Evolutionary conservation across 2,329 filamentous ascomycete species (phyloP).

Genomic region (Chaetomium sp.): DNA sequence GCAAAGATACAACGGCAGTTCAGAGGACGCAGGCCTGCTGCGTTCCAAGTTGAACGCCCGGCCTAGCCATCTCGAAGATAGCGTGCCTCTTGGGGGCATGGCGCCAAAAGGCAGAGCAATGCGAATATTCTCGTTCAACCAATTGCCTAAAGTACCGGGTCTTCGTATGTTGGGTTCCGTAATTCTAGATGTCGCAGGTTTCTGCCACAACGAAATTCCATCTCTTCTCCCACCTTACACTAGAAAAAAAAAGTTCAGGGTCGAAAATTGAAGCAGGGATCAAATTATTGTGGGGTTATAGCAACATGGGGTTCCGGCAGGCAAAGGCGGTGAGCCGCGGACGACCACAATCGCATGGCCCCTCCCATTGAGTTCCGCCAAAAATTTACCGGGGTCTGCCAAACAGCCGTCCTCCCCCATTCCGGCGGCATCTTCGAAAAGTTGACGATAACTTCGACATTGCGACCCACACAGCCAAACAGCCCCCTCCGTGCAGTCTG

Average conservation of each 20-base stretch:
- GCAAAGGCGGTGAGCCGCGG: conserved; percentile 18
- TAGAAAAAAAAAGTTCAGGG: not conserved
- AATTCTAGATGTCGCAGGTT: not conserved
- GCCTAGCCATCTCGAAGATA: conserved; percentile 21
- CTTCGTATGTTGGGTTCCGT: not conserved
- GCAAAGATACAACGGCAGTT: conserved; percentile 24
- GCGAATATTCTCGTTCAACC: not conserved
- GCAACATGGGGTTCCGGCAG: conserved; percentile 9
- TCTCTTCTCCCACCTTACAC: not conserved
- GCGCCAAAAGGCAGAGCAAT: not conserved
- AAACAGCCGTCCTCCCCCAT: not conserved
- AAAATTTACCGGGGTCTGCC: conserved; percentile 21
- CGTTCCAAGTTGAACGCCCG: conserved; percentile 23
- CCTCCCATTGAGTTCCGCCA: conserved; percentile 4
- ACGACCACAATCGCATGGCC: not conserved
- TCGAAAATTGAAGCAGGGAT: too few species aligned
- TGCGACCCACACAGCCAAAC: conserved; percentile 6
- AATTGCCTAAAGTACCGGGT: not conserved
- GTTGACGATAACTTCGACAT: not conserved
- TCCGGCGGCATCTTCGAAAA: too few species aligned
- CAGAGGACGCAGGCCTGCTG: conserved; percentile 9
- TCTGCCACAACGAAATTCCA: not conserved
- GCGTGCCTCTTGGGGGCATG: conserved; percentile 16
- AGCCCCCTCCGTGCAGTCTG: conserved; percentile 1
- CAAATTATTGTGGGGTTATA: not conserved